Conservation (phyloP, 148 eudicot species). For the Cornus kousa region DNA sequence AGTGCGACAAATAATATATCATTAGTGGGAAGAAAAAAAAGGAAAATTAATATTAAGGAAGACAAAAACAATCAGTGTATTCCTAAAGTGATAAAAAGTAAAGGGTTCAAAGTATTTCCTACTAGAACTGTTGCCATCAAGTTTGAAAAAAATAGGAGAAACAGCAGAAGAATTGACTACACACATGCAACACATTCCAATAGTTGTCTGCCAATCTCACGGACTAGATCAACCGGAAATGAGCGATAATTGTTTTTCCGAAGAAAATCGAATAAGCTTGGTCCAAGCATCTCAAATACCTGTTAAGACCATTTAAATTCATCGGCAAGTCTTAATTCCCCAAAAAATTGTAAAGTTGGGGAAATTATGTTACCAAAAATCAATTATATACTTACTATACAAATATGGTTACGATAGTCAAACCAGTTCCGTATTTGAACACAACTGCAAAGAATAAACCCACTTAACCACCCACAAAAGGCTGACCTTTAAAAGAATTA, state of each 20-base stretch:
- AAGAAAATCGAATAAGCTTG: constrained; percentile 99
- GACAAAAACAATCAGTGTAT: neutral
- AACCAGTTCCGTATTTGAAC: constrained; percentile 99
- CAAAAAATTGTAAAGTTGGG: constrained; percentile 42
- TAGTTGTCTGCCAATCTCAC: constrained; percentile 95
- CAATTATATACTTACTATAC: constrained; percentile 85
- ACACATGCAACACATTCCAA: constrained; percentile 98
- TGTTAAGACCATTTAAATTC: constrained; percentile 77
- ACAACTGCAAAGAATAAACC: constrained; percentile 88
- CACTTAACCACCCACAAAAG: constrained; percentile 37
- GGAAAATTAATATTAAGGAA: neutral
- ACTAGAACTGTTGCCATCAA: constrained; percentile 17
- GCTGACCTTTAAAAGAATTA: constrained; percentile 13
- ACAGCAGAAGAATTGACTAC: constrained; percentile 52
- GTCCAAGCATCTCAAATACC: constrained; percentile 99
- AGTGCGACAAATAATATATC: neutral
- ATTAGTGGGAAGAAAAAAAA: neutral
- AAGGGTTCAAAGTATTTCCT: constrained; percentile 16
- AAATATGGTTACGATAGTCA: constrained; percentile 99
- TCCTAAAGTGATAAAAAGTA: neutral
- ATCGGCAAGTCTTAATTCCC: constrained; percentile 66
- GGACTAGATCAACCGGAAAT: constrained; percentile 97
- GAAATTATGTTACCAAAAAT: constrained; percentile 47
- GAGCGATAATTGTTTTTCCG: constrained; percentile 98
- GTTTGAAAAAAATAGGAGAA: constrained; percentile 10